These are phyloP conservation scores for Zygoascus bituminiphila DNA, from an alignment of 805 yeast species.

Conservation along the genomic window DNA sequence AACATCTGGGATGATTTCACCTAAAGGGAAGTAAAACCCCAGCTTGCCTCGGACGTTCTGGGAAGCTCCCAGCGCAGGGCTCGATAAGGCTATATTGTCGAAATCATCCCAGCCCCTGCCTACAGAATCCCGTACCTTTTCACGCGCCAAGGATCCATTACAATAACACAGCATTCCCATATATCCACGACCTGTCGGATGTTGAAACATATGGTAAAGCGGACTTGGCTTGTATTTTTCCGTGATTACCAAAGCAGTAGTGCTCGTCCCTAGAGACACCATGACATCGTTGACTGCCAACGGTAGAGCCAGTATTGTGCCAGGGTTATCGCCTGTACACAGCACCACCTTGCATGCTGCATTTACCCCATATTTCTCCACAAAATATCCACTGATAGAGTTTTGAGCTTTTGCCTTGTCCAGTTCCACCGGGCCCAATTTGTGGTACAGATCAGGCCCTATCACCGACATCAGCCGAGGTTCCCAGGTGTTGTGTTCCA, in stretches of 20 bases:
- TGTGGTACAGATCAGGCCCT: slow-evolving; percentile 24
- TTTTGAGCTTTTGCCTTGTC: slow-evolving; percentile 43
- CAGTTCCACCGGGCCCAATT: slow-evolving; percentile 43
- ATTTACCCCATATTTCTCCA: slow-evolving; percentile 53
- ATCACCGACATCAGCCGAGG: slow-evolving; percentile 43
- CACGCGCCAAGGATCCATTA: slow-evolving; percentile 84
- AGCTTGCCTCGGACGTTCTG: slow-evolving; percentile 29
- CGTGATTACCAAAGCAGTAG: slow-evolving; percentile 77
- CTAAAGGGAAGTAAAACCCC: slow-evolving; percentile 79
- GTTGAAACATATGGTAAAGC: slow-evolving; percentile 77
- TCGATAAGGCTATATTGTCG: slow-evolving; percentile 26
- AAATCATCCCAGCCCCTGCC: slow-evolving; percentile 33
- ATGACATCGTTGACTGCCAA: slow-evolving; percentile 66
- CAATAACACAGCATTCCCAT: slow-evolving; percentile 97
- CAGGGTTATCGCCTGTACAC: slow-evolving; percentile 87
- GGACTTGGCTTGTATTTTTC: slow-evolving; percentile 69
- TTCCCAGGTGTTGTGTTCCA: slow-evolving; percentile 47
- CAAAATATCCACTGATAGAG: slow-evolving; percentile 50
- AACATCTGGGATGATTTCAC: slow-evolving; percentile 87
- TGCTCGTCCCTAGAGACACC: slow-evolving; percentile 84
- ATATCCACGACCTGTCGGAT: slow-evolving; percentile 72
- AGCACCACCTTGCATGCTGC: slow-evolving; percentile 51
- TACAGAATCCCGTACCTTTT: slow-evolving; percentile 56
- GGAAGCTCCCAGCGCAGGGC: slow-evolving; percentile 10
- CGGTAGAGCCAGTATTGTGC: slow-evolving; percentile 79